A percentile compares a stretch with the other conserved stretches of the same genome.
phyloP scores from a whole-genome alignment of 2,329 filamentous ascomycete genomes.

The Hymenoscyphus fraxineus region DNA sequence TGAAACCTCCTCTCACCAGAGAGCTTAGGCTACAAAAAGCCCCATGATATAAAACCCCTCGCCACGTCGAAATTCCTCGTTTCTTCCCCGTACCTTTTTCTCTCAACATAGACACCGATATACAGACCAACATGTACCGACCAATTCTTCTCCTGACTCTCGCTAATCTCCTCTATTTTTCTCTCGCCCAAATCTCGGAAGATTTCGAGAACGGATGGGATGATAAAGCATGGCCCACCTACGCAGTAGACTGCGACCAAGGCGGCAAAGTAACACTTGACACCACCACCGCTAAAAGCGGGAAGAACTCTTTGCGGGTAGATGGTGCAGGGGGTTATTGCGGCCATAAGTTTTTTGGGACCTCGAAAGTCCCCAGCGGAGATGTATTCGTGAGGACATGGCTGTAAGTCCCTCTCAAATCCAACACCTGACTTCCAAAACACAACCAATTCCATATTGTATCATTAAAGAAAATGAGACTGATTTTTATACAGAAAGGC shows the following conservation, averaged over 20 bases:
- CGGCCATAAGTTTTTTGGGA: constrained; percentile 60
- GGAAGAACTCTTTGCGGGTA: constrained; percentile 52
- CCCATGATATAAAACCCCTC: neutral
- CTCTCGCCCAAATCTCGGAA: constrained; percentile 51
- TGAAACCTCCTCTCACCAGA: neutral
- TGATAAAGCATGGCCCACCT: constrained; percentile 53
- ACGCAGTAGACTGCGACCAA: constrained; percentile 57
- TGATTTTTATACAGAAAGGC: constrained; percentile 44
- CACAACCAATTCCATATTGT: neutral
- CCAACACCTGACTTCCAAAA: too few species aligned
- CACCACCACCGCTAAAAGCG: constrained; percentile 52
- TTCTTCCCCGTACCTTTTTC: constrained; percentile 12
- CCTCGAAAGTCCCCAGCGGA: constrained; percentile 50
- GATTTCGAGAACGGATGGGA: constrained; percentile 58
- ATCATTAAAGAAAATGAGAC: constrained; percentile 24
- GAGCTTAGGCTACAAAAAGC: neutral
- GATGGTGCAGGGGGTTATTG: constrained; percentile 52
- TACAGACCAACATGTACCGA: constrained; percentile 39
- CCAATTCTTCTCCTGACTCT: constrained; percentile 42
- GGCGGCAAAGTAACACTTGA: constrained; percentile 54
- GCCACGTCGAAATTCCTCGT: constrained; percentile 6
- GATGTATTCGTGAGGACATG: constrained; percentile 55
- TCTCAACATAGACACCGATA: constrained; percentile 12
- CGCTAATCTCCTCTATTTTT: constrained; percentile 41
- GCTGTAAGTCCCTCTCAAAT: constrained; percentile 43